These are phyloP conservation scores for Allium sativum DNA, from an alignment of 106 monocot genomes.

Conservation along the genomic window DNA sequence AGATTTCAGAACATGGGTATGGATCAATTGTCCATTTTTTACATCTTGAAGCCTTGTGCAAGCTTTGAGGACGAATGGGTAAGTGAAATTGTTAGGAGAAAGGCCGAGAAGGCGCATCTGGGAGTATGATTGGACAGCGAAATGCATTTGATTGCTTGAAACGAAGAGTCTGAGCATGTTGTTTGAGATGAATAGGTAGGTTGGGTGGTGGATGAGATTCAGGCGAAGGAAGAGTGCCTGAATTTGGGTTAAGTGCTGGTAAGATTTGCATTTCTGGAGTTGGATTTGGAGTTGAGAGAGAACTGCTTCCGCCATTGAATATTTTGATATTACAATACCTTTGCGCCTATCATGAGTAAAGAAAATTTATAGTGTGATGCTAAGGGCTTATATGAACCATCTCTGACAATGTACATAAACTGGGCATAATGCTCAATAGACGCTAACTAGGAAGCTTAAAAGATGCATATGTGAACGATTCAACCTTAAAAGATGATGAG, in stretches of 20 bases:
- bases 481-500: too few relatives aligned
- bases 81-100: conserved; percentile 57
- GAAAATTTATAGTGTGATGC: too few relatives aligned
- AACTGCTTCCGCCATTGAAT: too few relatives aligned
- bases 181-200: conserved; percentile 28
- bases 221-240: conserved; percentile 44
- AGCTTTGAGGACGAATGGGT: conserved; percentile 64
- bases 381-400: too few relatives aligned
- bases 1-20: conserved; percentile 40
- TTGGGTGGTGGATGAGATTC: conserved; percentile 16
- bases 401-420: too few relatives aligned
- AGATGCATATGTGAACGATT: too few relatives aligned
- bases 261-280: conserved; percentile 10
- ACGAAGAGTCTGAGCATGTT: conserved; percentile 40
- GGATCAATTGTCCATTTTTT: conserved; percentile 23
- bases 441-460: too few relatives aligned
- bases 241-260: conserved; percentile 17
- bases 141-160: conserved; percentile 7
- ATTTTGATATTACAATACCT: too few relatives aligned
- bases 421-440: too few relatives aligned
- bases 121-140: conserved; percentile 19
- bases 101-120: conserved; percentile 29
- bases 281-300: conserved; percentile 9
- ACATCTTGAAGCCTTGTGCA: conserved; percentile 30
- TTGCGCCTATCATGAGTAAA: too few relatives aligned